Evolutionary conservation across 2,329 filamentous ascomycete species (phyloP).

Genomic region (Zymoseptoria passerinii): DNA sequence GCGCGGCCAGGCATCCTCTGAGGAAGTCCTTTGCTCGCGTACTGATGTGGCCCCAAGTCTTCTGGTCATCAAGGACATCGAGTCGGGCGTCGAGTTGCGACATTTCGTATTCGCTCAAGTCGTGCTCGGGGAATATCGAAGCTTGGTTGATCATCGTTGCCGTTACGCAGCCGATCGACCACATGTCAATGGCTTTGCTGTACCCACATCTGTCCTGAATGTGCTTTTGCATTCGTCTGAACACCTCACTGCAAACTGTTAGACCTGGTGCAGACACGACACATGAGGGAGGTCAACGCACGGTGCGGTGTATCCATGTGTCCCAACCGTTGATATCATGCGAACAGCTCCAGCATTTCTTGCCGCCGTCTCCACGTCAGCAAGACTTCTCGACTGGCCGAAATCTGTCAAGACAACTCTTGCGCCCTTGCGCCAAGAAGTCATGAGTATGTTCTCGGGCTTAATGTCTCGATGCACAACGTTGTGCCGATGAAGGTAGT

Average conservation of each 20-base stretch:
- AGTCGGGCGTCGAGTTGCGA: constrained; percentile 27
- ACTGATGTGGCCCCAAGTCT: constrained; percentile 34
- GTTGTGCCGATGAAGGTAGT: constrained; percentile 47
- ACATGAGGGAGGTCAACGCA: constrained; percentile 31
- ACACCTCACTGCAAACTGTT: constrained; percentile 29
- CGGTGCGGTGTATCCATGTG: constrained; percentile 51
- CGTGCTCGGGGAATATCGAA: constrained; percentile 37
- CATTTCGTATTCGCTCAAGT: constrained; percentile 9
- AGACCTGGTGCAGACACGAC: not conserved
- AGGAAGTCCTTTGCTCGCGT: constrained; percentile 46
- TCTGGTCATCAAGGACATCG: constrained; percentile 35
- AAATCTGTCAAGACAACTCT: constrained; percentile 55
- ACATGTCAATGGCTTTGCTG: constrained; percentile 52
- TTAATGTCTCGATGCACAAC: constrained; percentile 57
- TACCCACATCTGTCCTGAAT: constrained; percentile 36
- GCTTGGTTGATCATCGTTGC: constrained; percentile 45
- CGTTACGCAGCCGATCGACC: constrained; percentile 52
- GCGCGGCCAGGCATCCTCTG: constrained; percentile 41
- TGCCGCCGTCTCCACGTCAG: constrained; percentile 18
- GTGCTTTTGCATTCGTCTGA: constrained; percentile 15
- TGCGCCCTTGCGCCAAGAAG: constrained; percentile 41
- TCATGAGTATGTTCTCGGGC: constrained; percentile 55
- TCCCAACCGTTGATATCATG: constrained; percentile 50
- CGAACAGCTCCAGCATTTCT: constrained; percentile 26
- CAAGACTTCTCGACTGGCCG: constrained; percentile 44